A percentile compares a stretch with the other conserved stretches of the same genome.
Conservation (phyloP, 1,284 basidiomycete species). For the Chalciporus piperatoides region DNA sequence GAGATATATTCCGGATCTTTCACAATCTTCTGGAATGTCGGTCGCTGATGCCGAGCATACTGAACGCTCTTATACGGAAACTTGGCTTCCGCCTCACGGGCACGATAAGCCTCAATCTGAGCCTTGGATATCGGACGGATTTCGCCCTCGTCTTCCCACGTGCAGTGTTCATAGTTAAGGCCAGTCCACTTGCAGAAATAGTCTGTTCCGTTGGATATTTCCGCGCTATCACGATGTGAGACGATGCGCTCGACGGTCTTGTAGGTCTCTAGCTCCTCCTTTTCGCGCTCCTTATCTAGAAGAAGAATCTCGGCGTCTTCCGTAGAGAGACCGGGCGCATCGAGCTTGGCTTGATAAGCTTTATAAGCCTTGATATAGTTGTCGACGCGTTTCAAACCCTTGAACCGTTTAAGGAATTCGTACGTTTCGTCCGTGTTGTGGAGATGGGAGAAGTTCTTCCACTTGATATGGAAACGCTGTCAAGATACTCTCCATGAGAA, state of each 20-base stretch:
- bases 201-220: constrained; percentile 58
- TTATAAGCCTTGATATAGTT: constrained; percentile 96
- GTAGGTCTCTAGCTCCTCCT: constrained; percentile 88
- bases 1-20: constrained; percentile 90
- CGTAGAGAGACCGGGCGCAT: constrained; percentile 64
- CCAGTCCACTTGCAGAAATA: constrained; percentile 99
- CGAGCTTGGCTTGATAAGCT: constrained; percentile 68
- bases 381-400: constrained; percentile 94
- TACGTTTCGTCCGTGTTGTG: constrained; percentile 98
- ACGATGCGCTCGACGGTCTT: constrained; percentile 93
- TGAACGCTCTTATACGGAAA: constrained; percentile 84
- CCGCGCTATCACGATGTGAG: constrained; percentile 70
- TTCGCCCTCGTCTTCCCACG: constrained; percentile 89
- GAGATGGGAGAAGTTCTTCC: constrained; percentile 91
- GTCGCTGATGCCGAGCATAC: constrained; percentile 72
- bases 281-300: constrained; percentile 87
- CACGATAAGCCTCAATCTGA: constrained; percentile 80
- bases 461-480: constrained; percentile 94
- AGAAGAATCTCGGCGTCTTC: constrained; percentile 90
- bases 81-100: constrained; percentile 73
- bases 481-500: constrained; percentile 5
- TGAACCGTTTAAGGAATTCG: constrained; percentile 91
- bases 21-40: constrained; percentile 80
- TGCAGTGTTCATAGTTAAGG: constrained; percentile 92
- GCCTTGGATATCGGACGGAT: constrained; percentile 71